Evolutionary conservation across 306 rosid species (phyloP), one percentile per base, ranked within the genome.

Genomic region (Luffa aegyptiaca): DNA sequence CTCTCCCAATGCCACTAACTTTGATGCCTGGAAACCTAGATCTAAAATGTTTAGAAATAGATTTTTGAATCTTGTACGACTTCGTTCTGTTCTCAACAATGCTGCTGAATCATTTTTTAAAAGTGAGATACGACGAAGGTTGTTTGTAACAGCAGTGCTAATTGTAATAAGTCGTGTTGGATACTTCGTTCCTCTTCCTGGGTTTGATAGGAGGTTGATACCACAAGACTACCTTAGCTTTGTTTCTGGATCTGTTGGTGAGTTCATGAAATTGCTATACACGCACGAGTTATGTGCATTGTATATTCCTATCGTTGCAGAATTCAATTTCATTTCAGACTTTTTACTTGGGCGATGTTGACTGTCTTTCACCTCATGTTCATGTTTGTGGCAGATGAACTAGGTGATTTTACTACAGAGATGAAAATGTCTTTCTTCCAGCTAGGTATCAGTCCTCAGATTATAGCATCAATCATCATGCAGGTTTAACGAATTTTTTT

Each of bases 361-460:
- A 26, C 12, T 3, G 5, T 42, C 11, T 66, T 20, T 48, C 13
- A 14, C 10, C 10, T 80, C 81, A 56, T 85, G 86, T 52, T 87
- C 65, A 84, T 85, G 90, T 83, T 81, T 82, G 42, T 87, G 91
- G 87, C 93, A 95, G 99, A 95, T 90, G 97, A 93, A 86, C 99
- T 95, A 53, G 99, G 99, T 14, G 96, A 91, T 84, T 92, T 87
- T 80, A 18, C 91, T 53, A 82, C 92, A 21, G 96, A 95, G 92
- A 94, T 95, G 82, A 95, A 95, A 84, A 81, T 95, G 81, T 95
- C 99, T 41, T 87, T 95, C 84, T 95, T 93, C 90, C 99, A 95
- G 86, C 99, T 95, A 76, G 99, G 97, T 80, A 92, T 93, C 86
- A 93, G 97, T 85, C 99, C 99, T 85, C 99, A 95, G 88, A 95